These are phyloP conservation scores for Backusella australiensis DNA, from an alignment of 192 early-diverging fungal species.

Conservation along the genomic window DNA sequence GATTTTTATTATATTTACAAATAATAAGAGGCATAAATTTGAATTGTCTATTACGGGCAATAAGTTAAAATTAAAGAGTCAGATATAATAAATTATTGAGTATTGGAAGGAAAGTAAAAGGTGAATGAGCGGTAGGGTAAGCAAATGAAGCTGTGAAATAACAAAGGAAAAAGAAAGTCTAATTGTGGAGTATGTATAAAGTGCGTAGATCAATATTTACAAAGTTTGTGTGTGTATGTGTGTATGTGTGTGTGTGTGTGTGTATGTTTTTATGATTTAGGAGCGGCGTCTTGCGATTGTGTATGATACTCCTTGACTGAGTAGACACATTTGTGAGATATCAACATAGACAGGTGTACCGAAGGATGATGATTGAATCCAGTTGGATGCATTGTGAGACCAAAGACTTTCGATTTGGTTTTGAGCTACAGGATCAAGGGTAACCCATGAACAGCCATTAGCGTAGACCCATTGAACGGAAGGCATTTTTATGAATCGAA, in stretches of 20 bases:
- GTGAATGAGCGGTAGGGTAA: too few species aligned
- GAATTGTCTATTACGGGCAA: too few species aligned
- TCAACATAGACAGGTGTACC: not conserved
- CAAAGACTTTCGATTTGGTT: constrained; percentile 1
- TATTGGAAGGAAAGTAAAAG: too few species aligned
- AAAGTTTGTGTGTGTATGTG: not conserved
- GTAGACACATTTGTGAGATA: not conserved
- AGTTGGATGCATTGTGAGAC: not conserved
- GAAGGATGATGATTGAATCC: not conserved
- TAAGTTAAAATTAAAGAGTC: too few species aligned
- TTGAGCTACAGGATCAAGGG: not conserved
- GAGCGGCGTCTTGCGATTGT: not conserved
- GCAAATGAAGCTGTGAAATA: too few species aligned
- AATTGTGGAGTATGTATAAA: not conserved
- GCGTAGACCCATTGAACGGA: constrained; percentile 16
- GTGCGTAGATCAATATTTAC: not conserved
- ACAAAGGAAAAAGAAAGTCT: not conserved
- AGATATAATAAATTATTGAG: too few species aligned
- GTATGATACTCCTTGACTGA: not conserved
- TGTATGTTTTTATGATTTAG: not conserved
- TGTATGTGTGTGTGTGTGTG: not conserved
- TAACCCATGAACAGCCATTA: constrained; percentile 10
- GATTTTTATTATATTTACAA: too few species aligned
- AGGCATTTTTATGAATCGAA: not conserved
- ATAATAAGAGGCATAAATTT: too few species aligned